phyloP scores from a whole-genome alignment of 2,329 filamentous ascomycete genomes.

The Trichoderma lentiforme region DNA sequence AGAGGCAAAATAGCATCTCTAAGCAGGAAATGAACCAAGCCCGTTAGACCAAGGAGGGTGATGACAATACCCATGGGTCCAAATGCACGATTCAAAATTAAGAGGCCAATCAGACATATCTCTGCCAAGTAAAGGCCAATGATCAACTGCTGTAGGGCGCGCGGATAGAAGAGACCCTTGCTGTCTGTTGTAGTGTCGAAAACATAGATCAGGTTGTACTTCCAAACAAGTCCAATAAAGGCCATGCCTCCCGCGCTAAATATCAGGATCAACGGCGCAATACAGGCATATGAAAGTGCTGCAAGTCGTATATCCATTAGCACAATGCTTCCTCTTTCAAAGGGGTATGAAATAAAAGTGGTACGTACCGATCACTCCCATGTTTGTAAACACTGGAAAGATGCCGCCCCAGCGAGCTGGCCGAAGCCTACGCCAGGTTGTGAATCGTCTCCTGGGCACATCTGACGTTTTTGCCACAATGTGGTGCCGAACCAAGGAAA shows the following conservation, averaged over 20 bases:
- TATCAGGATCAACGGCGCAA: constrained; percentile 78
- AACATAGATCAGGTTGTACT: constrained; percentile 88
- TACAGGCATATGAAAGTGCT: constrained; percentile 82
- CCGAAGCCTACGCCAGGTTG: constrained; percentile 69
- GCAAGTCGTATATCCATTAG: background rate
- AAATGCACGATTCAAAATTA: constrained; percentile 64
- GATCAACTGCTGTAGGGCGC: constrained; percentile 82
- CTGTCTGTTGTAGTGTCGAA: constrained; percentile 80
- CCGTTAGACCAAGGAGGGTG: constrained; percentile 69
- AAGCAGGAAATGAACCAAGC: constrained; percentile 71
- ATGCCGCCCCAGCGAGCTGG: constrained; percentile 81
- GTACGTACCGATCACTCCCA: constrained; percentile 70
- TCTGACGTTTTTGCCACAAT: constrained; percentile 71
- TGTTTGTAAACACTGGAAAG: constrained; percentile 76
- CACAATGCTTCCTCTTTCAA: background rate
- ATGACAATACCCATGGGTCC: constrained; percentile 75
- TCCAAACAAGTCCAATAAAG: constrained; percentile 82
- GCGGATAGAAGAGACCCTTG: constrained; percentile 81
- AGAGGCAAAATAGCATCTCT: constrained; percentile 72
- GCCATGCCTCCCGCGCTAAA: constrained; percentile 77
- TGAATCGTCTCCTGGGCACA: constrained; percentile 76
- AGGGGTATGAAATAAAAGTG: background rate
- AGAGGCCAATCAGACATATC: constrained; percentile 79
- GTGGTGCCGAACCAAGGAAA: constrained; percentile 55
- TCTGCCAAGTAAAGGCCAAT: constrained; percentile 81